Percentiles rank a stretch among this genome's conserved stretches.
Conservation (phyloP, 2,329 filamentous ascomycete genomes). For the Aspergillus phoenicis region DNA sequence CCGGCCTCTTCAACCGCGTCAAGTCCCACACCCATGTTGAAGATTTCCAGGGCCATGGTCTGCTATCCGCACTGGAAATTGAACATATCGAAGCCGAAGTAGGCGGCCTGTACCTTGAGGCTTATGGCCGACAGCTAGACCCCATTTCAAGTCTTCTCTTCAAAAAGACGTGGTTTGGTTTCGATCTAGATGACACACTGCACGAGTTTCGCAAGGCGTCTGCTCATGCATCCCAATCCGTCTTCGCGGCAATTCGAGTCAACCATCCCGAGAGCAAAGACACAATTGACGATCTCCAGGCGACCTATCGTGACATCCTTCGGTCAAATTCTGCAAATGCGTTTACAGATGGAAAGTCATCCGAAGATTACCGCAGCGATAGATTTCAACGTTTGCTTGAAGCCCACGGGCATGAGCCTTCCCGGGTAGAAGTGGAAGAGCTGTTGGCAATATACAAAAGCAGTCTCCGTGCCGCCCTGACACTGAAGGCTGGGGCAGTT, state of each 20-base stretch:
- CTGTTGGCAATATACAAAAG: constrained; percentile 21
- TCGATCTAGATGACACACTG: constrained; percentile 55
- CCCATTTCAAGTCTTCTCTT: not conserved
- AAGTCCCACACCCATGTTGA: not conserved
- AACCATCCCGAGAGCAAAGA: constrained; percentile 12
- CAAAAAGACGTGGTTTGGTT: constrained; percentile 44
- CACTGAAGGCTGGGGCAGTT: constrained; percentile 43
- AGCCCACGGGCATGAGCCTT: constrained; percentile 5
- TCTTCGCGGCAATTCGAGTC: constrained; percentile 36
- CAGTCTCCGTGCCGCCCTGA: constrained; percentile 24
- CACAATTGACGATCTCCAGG: constrained; percentile 14
- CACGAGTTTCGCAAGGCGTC: constrained; percentile 52
- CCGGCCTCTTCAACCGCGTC: not conserved
- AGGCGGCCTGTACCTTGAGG: not conserved
- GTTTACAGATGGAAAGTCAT: constrained; percentile 50
- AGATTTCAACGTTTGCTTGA: constrained; percentile 41
- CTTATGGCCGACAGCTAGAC: not conserved
- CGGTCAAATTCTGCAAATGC: constrained; percentile 40
- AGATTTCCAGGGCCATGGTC: not conserved
- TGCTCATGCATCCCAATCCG: constrained; percentile 34
- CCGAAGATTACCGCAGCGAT: constrained; percentile 47
- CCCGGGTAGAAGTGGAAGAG: constrained; percentile 12
- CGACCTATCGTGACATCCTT: constrained; percentile 40
- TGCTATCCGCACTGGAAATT: not conserved
- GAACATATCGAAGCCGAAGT: not conserved